Percentiles rank a stretch among this genome's conserved stretches.
Evolutionary conservation across 1,284 basidiomycete species (phyloP).

Genomic region (Heterobasidion parviporum): DNA sequence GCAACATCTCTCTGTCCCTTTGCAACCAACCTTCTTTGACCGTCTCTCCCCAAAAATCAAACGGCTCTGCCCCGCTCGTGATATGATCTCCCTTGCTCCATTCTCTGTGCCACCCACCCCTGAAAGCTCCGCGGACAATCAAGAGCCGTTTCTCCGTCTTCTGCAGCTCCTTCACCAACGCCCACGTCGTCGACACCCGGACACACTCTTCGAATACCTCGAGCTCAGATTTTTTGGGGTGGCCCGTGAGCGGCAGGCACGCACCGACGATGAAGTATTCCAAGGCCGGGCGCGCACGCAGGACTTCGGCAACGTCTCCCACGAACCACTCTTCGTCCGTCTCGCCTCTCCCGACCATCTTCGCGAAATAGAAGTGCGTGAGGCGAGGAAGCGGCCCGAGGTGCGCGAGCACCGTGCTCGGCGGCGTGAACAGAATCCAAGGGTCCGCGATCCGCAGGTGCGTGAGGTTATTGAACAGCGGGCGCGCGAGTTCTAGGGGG

Average conservation of each 20-base stretch:
- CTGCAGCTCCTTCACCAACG: no score
- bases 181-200: no score
- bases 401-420: slow-evolving; percentile 23
- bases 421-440: slow-evolving; percentile 27
- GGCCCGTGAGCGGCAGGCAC: slow-evolving; percentile 16
- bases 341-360: slow-evolving; percentile 30
- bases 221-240: no score
- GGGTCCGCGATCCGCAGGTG: slow-evolving; percentile 33
- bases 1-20: no score
- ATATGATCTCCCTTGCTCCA: no score
- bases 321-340: slow-evolving; percentile 33
- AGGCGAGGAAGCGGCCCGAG: slow-evolving; percentile 26
- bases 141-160: no score
- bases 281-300: slow-evolving; percentile 20
- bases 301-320: slow-evolving; percentile 23
- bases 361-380: slow-evolving; percentile 32
- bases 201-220: no score
- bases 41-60: no score
- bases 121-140: no score
- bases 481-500: neutral
- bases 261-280: slow-evolving; percentile 21
- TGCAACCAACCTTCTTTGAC: no score
- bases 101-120: no score
- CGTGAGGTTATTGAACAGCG: slow-evolving; percentile 15
- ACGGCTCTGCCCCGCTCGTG: no score